Percentiles rank a stretch among this genome's conserved stretches.
Conservation (phyloP, 345 rosid species). For the Excoecaria cochinchinensis region DNA sequence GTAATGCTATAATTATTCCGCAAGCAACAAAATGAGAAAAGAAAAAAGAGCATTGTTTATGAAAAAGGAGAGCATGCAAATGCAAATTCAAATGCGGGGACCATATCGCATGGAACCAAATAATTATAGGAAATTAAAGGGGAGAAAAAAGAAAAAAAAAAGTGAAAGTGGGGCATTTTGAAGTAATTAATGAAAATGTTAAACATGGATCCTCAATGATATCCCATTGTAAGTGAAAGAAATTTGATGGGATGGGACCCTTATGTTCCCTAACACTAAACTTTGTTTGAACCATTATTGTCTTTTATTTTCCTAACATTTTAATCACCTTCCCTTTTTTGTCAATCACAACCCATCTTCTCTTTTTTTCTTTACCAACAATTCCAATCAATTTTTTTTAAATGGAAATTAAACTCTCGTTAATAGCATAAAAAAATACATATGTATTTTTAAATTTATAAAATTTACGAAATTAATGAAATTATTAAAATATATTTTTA, state of each 20-base stretch:
- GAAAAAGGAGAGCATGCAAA: background rate
- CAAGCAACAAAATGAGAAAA: background rate
- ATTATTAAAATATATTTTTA: no score
- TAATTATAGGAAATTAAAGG: background rate
- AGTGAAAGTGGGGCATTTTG: no score
- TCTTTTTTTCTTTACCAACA: background rate
- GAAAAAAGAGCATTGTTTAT: conserved; percentile 8
- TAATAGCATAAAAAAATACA: no score
- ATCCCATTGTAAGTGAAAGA: conserved; percentile 1
- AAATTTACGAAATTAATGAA: no score
- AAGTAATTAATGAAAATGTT: no score
- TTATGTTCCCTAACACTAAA: conserved; percentile 7
- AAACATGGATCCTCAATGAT: background rate
- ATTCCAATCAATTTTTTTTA: no score
- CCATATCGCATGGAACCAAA: conserved; percentile 9
- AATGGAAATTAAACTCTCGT: no score
- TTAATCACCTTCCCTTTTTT: background rate
- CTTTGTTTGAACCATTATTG: conserved; percentile 4
- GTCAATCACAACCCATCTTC: background rate
- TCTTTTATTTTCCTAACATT: conserved; percentile 13
- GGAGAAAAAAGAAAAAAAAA: background rate
- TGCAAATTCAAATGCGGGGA: background rate
- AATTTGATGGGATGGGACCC: conserved; percentile 14
- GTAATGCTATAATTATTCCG: conserved; percentile 4
- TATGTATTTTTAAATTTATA: no score